Conservation (phyloP, 805 yeast species). For the Saturnispora serradocipensis region DNA sequence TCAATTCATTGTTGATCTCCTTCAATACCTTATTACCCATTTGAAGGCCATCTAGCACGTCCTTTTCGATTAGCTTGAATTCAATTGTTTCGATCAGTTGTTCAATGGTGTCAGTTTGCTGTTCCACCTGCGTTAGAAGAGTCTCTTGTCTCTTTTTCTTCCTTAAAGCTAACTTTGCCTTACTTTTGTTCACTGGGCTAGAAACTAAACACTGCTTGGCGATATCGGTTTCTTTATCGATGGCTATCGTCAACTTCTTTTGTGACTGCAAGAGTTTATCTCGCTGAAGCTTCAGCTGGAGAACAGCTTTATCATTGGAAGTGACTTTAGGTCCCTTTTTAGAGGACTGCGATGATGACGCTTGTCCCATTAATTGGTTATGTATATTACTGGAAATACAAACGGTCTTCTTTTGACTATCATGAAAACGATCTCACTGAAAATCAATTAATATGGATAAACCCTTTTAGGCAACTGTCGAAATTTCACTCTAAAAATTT, state of each 20-base stretch:
- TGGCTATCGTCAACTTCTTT: conserved; percentile 44
- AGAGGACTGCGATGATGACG: conserved; percentile 17
- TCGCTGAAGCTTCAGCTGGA: conserved; percentile 80
- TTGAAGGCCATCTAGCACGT: conserved; percentile 68
- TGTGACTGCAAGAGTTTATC: conserved; percentile 76
- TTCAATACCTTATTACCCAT: conserved; percentile 74
- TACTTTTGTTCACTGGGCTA: conserved; percentile 38
- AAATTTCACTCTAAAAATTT: not conserved
- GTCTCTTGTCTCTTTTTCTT: conserved; percentile 76
- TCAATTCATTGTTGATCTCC: conserved; percentile 70
- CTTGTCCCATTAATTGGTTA: conserved; percentile 25
- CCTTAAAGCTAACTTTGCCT: conserved; percentile 62
- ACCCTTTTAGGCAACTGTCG: not conserved
- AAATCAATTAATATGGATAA: not conserved
- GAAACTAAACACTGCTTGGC: conserved; percentile 47
- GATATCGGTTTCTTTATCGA: conserved; percentile 50
- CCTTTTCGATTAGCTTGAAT: conserved; percentile 81
- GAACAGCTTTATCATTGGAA: conserved; percentile 74
- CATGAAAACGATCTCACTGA: not conserved
- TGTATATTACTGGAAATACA: not conserved
- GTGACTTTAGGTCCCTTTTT: conserved; percentile 55
- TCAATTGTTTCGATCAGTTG: conserved; percentile 73
- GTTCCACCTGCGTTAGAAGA: conserved; percentile 58
- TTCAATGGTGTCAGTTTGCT: conserved; percentile 74
- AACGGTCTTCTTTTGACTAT: not conserved